phyloP scores from a whole-genome alignment of 2,329 filamentous ascomycete species.

The Botryotinia globosa region DNA sequence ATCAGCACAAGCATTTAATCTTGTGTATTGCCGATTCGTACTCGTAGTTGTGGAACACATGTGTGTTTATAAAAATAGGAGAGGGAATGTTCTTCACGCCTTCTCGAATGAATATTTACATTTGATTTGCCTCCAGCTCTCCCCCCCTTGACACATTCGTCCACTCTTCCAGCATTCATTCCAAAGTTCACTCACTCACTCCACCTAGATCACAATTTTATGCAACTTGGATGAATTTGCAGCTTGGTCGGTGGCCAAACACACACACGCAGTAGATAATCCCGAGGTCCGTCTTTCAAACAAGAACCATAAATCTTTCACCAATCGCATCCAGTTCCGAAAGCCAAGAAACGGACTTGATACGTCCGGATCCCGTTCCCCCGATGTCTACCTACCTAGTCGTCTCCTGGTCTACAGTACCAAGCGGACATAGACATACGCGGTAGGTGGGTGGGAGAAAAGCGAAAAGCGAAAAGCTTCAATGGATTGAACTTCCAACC shows the following conservation, averaged over 20 bases:
- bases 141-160: background rate
- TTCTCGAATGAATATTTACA: background rate
- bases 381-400: background rate
- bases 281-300: background rate
- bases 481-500: background rate
- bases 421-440: background rate
- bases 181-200: background rate
- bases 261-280: background rate
- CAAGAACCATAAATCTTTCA: background rate
- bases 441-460: background rate
- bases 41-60: background rate
- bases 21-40: background rate
- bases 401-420: background rate
- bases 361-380: background rate
- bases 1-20: constrained; percentile 1
- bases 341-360: background rate
- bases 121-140: too few relatives aligned
- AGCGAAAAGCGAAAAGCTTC: background rate
- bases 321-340: constrained; percentile 3
- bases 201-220: background rate
- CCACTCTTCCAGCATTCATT: background rate
- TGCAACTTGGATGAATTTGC: background rate
- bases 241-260: background rate
- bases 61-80: background rate
- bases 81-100: background rate